Base-by-base conservation (phyloP, 2,329 filamentous ascomycete species). In the Apiospora saccharicola region DNA sequence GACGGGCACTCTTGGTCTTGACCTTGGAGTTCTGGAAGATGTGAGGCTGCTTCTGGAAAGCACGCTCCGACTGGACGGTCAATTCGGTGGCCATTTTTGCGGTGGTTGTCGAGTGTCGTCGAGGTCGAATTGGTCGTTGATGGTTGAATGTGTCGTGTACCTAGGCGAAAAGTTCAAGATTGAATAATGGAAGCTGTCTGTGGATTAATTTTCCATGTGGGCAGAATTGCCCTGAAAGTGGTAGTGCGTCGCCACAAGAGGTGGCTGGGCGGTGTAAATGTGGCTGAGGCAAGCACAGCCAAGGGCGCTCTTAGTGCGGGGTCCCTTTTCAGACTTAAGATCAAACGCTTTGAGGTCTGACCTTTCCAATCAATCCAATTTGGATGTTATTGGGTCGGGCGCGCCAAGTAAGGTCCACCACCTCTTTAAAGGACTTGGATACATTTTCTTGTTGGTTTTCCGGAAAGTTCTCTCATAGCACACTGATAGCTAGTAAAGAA, bases 31-130 rank as follows among this genome's bases (percentile, higher is more conserved):
- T 98, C 84, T 94, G 92, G 94, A 98, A 99, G 91, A 99, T 98
- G 89, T 99, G 96, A 87, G 96, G 96, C 92, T 99, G 96, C 93
- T 99, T 99, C 89, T 98, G 96, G 94, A 94, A 99, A 91, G 96
- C 96, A 90, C 96, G 96, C 93, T 99, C 96, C 86, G 94, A 97
- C 93, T 99, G 96, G 88, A 99, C 96, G 87, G 95, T 97, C 90
- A 98, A 91, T 91, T 98, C 95, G 91, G 95, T 98, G 86, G 95
- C 95, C 95, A 97, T 98, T 87, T 85, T 91, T 89, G 87, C 88
- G 86, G 75, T 80, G 80, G 77, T 68, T 68, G 74, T 75, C 71
- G 74, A 71, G 68, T 30, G 53, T 61, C 53, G 72, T 61, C 37
- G 76, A 73, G 70, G 72, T 61, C 37, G 76, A 73, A 71, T 77